phyloP scores from a whole-genome alignment of 2,329 filamentous ascomycete species.

The Cladosporium halotolerans region DNA sequence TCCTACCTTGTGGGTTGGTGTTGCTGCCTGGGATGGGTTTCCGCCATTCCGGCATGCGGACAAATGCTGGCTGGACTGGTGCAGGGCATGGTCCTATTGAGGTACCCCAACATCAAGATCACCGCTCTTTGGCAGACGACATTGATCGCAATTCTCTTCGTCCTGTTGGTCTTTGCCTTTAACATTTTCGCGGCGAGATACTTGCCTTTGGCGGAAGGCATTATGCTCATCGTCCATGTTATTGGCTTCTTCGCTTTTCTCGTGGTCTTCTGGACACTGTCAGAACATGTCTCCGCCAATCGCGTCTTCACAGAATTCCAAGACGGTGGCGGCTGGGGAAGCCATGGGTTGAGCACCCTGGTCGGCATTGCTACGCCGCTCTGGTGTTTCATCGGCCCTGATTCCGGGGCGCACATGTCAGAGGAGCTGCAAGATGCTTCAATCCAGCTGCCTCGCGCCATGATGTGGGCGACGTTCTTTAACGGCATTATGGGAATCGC shows the following conservation, averaged over 20 bases:
- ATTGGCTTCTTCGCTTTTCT: slow-evolving; percentile 28
- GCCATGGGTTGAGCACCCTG: neutral
- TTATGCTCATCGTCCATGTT: slow-evolving; percentile 24
- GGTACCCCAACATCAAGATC: neutral
- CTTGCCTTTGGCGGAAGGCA: slow-evolving; percentile 23
- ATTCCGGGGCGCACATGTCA: neutral
- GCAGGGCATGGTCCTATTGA: neutral
- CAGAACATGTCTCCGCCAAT: slow-evolving; percentile 8
- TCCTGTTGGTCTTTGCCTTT: slow-evolving; percentile 19
- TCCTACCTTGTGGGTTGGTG: slow-evolving; percentile 43
- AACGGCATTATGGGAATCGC: slow-evolving; percentile 26
- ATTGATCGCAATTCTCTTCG: slow-evolving; percentile 29
- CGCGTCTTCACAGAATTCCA: slow-evolving; percentile 17
- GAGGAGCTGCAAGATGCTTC: neutral
- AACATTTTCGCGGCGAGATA: slow-evolving; percentile 23
- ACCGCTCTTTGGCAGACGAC: neutral
- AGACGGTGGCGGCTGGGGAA: slow-evolving; percentile 15
- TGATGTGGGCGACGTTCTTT: slow-evolving; percentile 24
- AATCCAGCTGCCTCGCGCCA: slow-evolving; percentile 13
- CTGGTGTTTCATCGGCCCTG: neutral
- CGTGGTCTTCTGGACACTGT: slow-evolving; percentile 24
- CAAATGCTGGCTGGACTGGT: slow-evolving; percentile 5
- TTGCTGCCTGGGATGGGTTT: slow-evolving; percentile 27
- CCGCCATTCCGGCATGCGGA: slow-evolving; percentile 22
- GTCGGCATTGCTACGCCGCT: neutral